phyloP scores from a whole-genome alignment of 2,329 filamentous ascomycete species.

The Epicoccum sorghinum region DNA sequence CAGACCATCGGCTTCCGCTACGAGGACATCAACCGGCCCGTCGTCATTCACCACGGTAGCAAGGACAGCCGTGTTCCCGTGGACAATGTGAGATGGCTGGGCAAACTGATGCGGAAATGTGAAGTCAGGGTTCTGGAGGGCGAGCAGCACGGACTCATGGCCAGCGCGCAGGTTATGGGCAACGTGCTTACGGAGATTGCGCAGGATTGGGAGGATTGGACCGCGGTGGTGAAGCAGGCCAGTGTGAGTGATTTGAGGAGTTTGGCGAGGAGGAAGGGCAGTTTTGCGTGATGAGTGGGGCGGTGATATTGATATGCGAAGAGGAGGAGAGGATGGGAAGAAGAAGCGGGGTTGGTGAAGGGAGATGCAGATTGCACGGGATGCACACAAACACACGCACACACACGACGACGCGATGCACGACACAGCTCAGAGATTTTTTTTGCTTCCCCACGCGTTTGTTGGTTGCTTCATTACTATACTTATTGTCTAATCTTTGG shows the following conservation, averaged over 20 bases:
- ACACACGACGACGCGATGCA: too few species aligned
- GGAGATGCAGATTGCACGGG: too few species aligned
- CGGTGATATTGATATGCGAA: too few species aligned
- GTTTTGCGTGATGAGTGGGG: background rate
- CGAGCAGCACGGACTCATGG: constrained; percentile 96
- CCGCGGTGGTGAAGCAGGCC: constrained; percentile 28
- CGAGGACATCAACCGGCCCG: constrained; percentile 88
- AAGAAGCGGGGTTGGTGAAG: too few species aligned
- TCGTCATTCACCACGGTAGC: constrained; percentile 93
- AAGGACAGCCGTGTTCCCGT: constrained; percentile 90
- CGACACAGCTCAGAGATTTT: too few species aligned
- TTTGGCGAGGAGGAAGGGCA: background rate
- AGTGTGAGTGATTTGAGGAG: constrained; percentile 20
- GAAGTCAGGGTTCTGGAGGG: constrained; percentile 89
- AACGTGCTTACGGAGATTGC: constrained; percentile 93
- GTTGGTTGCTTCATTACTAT: too few species aligned
- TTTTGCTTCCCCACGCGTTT: too few species aligned
- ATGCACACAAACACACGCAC: too few species aligned
- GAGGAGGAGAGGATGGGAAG: too few species aligned
- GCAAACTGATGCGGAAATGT: constrained; percentile 89
- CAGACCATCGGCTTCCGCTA: constrained; percentile 96
- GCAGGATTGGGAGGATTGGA: constrained; percentile 73
- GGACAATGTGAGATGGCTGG: constrained; percentile 94
- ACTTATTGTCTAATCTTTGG: too few species aligned
- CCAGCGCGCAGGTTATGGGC: constrained; percentile 90